phyloP scores from a whole-genome alignment of 208 protist species.

The Leishmania gerbilli region DNA sequence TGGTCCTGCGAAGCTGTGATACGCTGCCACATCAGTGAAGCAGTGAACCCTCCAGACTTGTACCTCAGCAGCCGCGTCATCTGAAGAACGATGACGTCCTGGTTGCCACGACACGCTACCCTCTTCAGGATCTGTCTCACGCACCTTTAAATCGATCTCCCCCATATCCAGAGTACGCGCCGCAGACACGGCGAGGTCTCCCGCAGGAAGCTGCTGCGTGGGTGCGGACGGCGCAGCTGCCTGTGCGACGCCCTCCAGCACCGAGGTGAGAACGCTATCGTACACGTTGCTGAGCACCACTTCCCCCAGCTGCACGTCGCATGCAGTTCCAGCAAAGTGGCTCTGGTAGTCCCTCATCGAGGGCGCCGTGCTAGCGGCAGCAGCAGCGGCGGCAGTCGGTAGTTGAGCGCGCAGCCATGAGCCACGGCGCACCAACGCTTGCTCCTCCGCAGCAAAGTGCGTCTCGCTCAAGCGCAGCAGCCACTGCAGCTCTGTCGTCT shows the following conservation, averaged over 20 bases:
- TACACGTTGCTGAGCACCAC: constrained; percentile 19
- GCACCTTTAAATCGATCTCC: not conserved
- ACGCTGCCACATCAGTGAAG: constrained; percentile 6
- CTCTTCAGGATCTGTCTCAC: not conserved
- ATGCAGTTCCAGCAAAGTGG: not conserved
- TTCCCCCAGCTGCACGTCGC: constrained; percentile 5
- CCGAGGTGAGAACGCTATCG: constrained; percentile 8
- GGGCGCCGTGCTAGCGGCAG: not conserved
- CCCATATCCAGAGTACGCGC: not conserved
- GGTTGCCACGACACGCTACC: not conserved
- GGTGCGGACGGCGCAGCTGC: constrained; percentile 1
- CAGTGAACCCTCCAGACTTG: constrained; percentile 21
- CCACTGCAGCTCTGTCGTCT: constrained; percentile 26
- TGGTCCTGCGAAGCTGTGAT: not conserved
- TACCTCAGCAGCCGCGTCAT: constrained; percentile 2
- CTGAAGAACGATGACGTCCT: not conserved
- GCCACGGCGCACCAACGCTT: constrained; percentile 26
- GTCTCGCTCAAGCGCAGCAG: constrained; percentile 22
- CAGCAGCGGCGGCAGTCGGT: not conserved
- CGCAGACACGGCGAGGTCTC: not conserved
- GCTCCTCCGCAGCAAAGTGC: constrained; percentile 23
- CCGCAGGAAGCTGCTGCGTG: not conserved
- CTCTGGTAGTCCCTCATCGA: not conserved
- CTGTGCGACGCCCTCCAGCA: not conserved
- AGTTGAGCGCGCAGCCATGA: constrained; percentile 16